Base-by-base conservation (phyloP, 2,329 filamentous ascomycete species). In the Aspergillus clavatus region DNA sequence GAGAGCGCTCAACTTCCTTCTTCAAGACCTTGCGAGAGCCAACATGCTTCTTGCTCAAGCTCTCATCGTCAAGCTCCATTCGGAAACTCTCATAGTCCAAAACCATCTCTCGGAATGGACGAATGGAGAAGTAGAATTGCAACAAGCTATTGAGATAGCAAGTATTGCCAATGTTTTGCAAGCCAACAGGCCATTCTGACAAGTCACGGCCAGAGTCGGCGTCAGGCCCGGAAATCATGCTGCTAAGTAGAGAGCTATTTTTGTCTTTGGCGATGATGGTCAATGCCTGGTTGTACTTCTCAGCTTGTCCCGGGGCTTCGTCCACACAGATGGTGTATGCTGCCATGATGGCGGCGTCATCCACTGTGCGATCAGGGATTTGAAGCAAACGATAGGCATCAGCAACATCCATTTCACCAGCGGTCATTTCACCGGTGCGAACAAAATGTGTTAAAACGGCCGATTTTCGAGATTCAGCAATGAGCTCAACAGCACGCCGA, bases 91-190 rank as follows among this genome's bases (percentile, higher is more conserved):
- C 82, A 54, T 87, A 88, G 40, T 88, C 75, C 46, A 94, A 74
- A 3, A 96, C 83, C 53, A 96, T 79, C 4, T 93, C 79, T 40
- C 91, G 81, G 23, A 97, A 75, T 2, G 87, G 83, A 50, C 83
- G 84, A 44, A 97, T 81, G 0, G 90, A 94, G 64, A 95, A 96
- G 54, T 96, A 86, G 62, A 95, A 97, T 45, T 98, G 93, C 7
- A 98, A 75, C 39, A 98, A 79, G 68, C 91, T 97, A 72, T 98
- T 98, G 43, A 98, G 77, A 60, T 98, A 98, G 66, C 93, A 98
- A 0, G 94, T 98, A 60, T 98, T 98, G 47, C 93, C 90, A 46
- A 97, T 95, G 57, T 97, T 98, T 52, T 83, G 80, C 5, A 97
- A 77, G 0, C 93, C 93, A 18, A 95, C 87, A 0, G 93, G 93